These are phyloP conservation scores for Knoxdaviesia proteae DNA, from an alignment of 2,329 filamentous ascomycete genomes.

Conservation along the genomic window DNA sequence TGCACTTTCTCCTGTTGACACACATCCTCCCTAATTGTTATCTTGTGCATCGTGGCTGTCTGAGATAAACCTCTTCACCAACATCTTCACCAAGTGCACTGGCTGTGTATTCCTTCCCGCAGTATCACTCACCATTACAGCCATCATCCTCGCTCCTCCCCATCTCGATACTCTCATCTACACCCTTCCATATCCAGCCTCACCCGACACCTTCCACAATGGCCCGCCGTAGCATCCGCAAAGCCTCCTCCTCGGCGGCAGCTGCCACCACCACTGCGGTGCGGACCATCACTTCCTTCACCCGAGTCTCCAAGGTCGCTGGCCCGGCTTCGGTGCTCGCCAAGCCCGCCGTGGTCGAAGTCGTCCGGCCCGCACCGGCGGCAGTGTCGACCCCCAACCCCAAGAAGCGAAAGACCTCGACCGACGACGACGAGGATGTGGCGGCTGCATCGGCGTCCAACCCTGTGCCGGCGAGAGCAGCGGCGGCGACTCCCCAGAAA, in stretches of 20 bases:
- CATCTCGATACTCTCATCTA: neutral
- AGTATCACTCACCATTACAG: too few species aligned
- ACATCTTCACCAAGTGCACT: too few species aligned
- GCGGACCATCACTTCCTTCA: conserved; percentile 20
- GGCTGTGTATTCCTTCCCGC: too few species aligned
- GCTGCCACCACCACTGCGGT: conserved; percentile 7
- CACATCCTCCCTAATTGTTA: neutral
- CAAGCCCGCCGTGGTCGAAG: neutral
- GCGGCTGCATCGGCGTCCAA: too few species aligned
- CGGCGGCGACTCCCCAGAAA: too few species aligned
- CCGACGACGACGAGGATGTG: too few species aligned
- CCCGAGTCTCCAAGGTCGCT: conserved; percentile 23
- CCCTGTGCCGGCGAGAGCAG: too few species aligned
- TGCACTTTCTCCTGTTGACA: neutral
- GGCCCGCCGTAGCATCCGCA: conserved; percentile 10
- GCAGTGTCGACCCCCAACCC: too few species aligned
- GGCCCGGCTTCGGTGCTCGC: neutral
- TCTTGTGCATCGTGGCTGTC: too few species aligned
- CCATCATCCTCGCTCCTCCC: neutral
- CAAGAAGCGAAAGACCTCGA: too few species aligned
- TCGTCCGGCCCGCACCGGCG: too few species aligned
- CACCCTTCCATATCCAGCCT: neutral
- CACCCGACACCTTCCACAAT: conserved; percentile 6
- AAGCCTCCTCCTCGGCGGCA: neutral
- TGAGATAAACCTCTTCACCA: too few species aligned